phyloP scores from a whole-genome alignment of 2,329 filamentous ascomycete genomes.

The Talaromyces sp. region DNA sequence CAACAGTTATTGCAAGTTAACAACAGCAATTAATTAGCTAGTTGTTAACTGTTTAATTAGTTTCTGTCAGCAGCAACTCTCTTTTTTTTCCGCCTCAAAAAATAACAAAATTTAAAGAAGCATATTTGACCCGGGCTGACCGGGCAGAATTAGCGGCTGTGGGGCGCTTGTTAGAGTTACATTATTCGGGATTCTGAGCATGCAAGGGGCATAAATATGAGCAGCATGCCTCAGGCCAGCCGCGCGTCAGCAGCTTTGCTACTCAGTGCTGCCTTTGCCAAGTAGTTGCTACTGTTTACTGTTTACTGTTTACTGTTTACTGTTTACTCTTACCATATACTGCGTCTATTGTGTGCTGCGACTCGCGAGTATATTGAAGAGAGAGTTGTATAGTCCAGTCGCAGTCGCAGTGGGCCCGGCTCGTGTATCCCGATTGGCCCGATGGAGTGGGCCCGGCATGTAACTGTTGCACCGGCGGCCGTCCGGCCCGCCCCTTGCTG shows the following conservation, averaged over 20 bases:
- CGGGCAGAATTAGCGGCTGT: background rate
- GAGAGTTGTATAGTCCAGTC: background rate
- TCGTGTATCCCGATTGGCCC: background rate
- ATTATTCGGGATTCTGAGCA: background rate
- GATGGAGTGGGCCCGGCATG: constrained; percentile 2
- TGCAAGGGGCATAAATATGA: background rate
- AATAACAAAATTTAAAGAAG: background rate
- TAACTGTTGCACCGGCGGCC: constrained; percentile 10
- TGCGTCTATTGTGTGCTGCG: too few relatives aligned
- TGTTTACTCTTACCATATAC: too few relatives aligned
- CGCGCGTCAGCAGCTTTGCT: background rate
- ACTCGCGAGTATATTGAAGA: background rate
- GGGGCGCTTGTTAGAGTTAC: background rate
- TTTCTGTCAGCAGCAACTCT: background rate
- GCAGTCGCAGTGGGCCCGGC: background rate
- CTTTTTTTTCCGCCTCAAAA: background rate
- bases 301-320: too few relatives aligned
- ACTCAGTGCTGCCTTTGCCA: too few relatives aligned
- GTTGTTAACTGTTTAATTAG: background rate
- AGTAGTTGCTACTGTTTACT: too few relatives aligned
- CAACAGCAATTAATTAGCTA: background rate
- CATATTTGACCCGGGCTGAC: background rate
- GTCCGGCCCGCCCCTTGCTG: background rate
- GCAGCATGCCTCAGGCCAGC: background rate
- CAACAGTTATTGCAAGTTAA: background rate